Evolutionary conservation across 1,139 yeast genomes (phyloP).

Genomic region (Kazachstania sp.): DNA sequence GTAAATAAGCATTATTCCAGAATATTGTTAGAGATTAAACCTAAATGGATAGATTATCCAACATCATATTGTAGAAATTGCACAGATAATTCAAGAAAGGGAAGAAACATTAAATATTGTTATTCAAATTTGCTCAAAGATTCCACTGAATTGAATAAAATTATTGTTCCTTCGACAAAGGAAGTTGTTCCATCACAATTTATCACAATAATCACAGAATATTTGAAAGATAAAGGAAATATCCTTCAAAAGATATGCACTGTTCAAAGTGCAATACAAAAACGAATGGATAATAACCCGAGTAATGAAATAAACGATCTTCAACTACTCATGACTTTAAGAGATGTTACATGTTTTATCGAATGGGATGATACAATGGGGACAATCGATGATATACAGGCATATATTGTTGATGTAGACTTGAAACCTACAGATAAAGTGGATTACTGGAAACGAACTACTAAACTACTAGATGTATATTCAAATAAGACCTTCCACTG

Average conservation of each 20-base stretch:
- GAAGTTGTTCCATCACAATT: slow-evolving; percentile 11
- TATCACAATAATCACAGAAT: slow-evolving; percentile 9
- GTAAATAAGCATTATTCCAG: not conserved
- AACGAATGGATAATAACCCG: too few species aligned
- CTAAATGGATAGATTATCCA: slow-evolving; percentile 26
- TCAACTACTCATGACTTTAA: slow-evolving; percentile 23
- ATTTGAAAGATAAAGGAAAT: slow-evolving; percentile 15
- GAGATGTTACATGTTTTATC: slow-evolving; percentile 28
- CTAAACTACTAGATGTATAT: slow-evolving; percentile 2
- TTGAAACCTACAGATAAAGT: slow-evolving; percentile 21
- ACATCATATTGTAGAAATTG: slow-evolving; percentile 26
- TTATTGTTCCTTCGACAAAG: slow-evolving; percentile 5
- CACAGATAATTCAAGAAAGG: slow-evolving; percentile 20
- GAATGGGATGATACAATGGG: slow-evolving; percentile 14
- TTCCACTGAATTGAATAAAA: slow-evolving; percentile 7
- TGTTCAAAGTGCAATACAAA: not conserved
- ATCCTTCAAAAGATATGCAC: slow-evolving; percentile 12
- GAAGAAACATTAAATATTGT: slow-evolving; percentile 19
- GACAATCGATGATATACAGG: slow-evolving; percentile 2
- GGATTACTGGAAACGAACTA: slow-evolving; percentile 20
- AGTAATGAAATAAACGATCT: slow-evolving; percentile 9
- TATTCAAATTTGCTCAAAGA: slow-evolving; percentile 12
- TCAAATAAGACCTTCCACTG: slow-evolving; percentile 5
- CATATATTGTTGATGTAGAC: slow-evolving; percentile 26
- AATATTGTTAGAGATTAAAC: slow-evolving; percentile 26